Conservation (phyloP, 805 yeast genomes). For the Zygosaccharomyces bisporus region DNA sequence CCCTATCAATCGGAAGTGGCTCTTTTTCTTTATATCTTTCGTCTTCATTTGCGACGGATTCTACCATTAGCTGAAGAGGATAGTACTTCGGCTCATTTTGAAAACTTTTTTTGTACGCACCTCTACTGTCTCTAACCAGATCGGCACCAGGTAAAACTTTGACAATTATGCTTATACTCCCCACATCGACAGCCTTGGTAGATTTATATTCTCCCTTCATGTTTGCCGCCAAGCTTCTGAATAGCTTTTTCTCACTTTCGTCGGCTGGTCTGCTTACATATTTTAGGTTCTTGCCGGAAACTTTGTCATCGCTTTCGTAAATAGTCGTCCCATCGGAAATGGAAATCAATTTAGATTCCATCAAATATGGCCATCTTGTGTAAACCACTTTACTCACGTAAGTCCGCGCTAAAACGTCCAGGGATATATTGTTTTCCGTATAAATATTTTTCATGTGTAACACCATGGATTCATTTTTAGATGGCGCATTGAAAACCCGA, state of each 20-base stretch:
- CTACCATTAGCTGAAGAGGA: conserved; percentile 82
- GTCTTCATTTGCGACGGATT: conserved; percentile 69
- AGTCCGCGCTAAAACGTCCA: conserved; percentile 62
- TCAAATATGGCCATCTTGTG: conserved; percentile 86
- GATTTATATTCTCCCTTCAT: conserved; percentile 44
- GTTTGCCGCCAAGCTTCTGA: conserved; percentile 40
- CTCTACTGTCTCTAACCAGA: conserved; percentile 58
- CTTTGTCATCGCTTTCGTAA: conserved; percentile 35
- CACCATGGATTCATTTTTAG: conserved; percentile 77
- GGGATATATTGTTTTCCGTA: conserved; percentile 45
- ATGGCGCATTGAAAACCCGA: conserved; percentile 77
- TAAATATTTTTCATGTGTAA: conserved; percentile 55
- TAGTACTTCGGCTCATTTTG: conserved; percentile 48
- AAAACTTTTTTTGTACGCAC: conserved; percentile 77
- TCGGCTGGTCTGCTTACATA: conserved; percentile 41
- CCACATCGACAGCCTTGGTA: conserved; percentile 59
- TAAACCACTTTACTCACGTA: conserved; percentile 61
- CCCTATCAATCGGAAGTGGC: conserved; percentile 74
- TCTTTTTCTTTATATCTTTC: conserved; percentile 65
- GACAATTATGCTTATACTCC: conserved; percentile 53
- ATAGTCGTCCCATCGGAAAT: conserved; percentile 53
- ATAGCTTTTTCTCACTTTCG: conserved; percentile 46
- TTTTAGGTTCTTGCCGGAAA: conserved; percentile 32
- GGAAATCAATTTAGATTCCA: conserved; percentile 68
- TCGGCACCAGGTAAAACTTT: conserved; percentile 78